phyloP scores from a whole-genome alignment of 305 asterid genomes.

The Fraxinus sp. region DNA sequence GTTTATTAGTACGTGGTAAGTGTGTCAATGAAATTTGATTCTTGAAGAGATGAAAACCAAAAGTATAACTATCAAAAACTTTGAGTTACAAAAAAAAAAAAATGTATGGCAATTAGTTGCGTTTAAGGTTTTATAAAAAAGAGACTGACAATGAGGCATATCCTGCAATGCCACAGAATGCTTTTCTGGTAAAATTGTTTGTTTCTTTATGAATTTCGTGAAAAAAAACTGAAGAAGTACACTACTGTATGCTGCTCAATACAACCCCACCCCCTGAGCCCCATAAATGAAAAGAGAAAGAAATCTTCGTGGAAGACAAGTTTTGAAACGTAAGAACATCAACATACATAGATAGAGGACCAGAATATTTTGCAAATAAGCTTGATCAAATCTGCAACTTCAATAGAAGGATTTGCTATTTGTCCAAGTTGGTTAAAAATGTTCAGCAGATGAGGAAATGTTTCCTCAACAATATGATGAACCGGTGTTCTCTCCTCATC shows the following conservation, averaged over 20 bases:
- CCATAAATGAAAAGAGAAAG: conserved; percentile 15
- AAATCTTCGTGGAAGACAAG: background rate
- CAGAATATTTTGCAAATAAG: conserved; percentile 97
- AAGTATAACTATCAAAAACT: background rate
- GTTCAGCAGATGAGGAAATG: conserved; percentile 80
- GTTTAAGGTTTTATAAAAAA: background rate
- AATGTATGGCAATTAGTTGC: background rate
- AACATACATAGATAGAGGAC: conserved; percentile 90
- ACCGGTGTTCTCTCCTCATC: conserved; percentile 93
- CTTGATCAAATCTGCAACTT: conserved; percentile 92
- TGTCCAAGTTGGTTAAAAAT: conserved; percentile 83
- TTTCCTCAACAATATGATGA: conserved; percentile 78
- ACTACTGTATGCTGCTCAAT: conserved; percentile 3
- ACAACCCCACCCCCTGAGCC: background rate
- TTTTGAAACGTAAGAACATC: background rate
- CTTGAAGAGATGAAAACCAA: background rate
- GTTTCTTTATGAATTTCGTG: conserved; percentile 1
- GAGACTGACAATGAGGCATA: background rate
- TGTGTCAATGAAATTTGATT: background rate
- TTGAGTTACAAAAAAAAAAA: background rate
- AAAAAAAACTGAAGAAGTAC: background rate
- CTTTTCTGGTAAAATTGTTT: conserved; percentile 2
- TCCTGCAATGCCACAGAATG: background rate
- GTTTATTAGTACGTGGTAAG: background rate
- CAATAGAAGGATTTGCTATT: conserved; percentile 69